Percentiles rank a stretch among this genome's conserved stretches.
Evolutionary conservation across 768 basidiomycete genomes (phyloP).

Genomic region (Podaxis rugospora): DNA sequence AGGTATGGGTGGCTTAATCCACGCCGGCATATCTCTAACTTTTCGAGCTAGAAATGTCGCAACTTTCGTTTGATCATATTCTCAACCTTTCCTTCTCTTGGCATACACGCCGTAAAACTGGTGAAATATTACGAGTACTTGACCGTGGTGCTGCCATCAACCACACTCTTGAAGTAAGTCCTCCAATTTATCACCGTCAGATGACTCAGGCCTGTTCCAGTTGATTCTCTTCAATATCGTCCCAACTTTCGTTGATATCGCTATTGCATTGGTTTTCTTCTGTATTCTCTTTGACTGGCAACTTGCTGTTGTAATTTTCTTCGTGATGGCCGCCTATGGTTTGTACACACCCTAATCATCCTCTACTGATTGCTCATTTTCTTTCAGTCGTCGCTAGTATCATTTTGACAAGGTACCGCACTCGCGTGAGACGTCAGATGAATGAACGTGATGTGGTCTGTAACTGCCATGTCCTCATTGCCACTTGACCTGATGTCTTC

Average conservation of each 20-base stretch:
- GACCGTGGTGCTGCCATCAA: constrained; percentile 87
- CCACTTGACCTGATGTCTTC: not conserved
- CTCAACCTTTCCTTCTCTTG: constrained; percentile 83
- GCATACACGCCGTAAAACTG: constrained; percentile 80
- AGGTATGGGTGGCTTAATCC: constrained; percentile 28
- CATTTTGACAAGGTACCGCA: constrained; percentile 68
- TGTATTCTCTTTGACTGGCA: constrained; percentile 59
- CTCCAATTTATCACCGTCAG: not conserved
- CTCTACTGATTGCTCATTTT: constrained; percentile 41
- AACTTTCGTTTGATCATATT: constrained; percentile 81
- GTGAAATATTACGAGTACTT: constrained; percentile 78
- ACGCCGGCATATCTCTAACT: not conserved
- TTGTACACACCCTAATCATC: constrained; percentile 17
- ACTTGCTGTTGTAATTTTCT: constrained; percentile 60
- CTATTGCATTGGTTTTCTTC: constrained; percentile 68
- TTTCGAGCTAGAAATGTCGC: constrained; percentile 65
- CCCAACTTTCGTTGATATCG: constrained; percentile 80
- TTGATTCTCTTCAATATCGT: constrained; percentile 79
- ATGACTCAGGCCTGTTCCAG: constrained; percentile 27
- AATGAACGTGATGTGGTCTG: constrained; percentile 76
- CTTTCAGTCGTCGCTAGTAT: constrained; percentile 47
- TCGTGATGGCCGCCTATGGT: constrained; percentile 76
- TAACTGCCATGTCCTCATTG: constrained; percentile 4
- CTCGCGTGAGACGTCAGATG: constrained; percentile 71
- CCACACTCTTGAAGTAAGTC: constrained; percentile 61